These are phyloP conservation scores for Tinospora cordifolia DNA, from an alignment of 164 flowering plant genomes.

Conservation along the genomic window DNA sequence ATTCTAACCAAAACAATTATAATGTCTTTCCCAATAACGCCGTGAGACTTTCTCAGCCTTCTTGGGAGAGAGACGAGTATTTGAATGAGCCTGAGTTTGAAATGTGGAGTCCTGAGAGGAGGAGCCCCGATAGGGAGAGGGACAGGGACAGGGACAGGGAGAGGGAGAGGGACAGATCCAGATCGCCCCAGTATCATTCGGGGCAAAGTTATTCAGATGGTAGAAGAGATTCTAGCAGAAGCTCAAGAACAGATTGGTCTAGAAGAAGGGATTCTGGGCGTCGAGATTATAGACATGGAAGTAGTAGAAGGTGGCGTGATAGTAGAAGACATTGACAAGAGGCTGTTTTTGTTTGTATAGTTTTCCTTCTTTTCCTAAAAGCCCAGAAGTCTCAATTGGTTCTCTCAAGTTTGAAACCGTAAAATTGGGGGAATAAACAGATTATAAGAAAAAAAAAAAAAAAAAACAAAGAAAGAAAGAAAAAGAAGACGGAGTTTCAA, in stretches of 20 bases:
- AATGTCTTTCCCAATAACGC: constrained; percentile 14
- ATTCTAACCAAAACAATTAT: constrained; percentile 27
- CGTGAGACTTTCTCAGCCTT: constrained; percentile 9
- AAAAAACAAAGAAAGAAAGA: no score
- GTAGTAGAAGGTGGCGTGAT: constrained; percentile 32
- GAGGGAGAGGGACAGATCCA: constrained; percentile 26
- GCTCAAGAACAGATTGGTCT: constrained; percentile 29
- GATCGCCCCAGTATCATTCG: constrained; percentile 18
- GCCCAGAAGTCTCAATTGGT: background rate
- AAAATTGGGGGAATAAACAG: no score
- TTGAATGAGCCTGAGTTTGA: constrained; percentile 36
- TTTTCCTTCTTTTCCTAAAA: background rate
- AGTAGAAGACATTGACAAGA: constrained; percentile 12
- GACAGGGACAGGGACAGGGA: constrained; percentile 23
- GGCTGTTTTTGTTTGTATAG: background rate
- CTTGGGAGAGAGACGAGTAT: constrained; percentile 29
- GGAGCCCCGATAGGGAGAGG: constrained; percentile 36
- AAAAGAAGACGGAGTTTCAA: no score
- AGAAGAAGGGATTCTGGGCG: constrained; percentile 29
- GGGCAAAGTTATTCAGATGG: constrained; percentile 21
- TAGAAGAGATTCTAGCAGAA: constrained; percentile 22
- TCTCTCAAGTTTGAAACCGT: no score
- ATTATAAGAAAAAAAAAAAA: no score
- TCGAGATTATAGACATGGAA: constrained; percentile 27
- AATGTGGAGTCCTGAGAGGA: constrained; percentile 53